Percentiles rank a stretch among this genome's conserved stretches.
These are phyloP conservation scores for Rhododendron vialii DNA, from an alignment of 148 eudicot genomes.

Conservation along the genomic window DNA sequence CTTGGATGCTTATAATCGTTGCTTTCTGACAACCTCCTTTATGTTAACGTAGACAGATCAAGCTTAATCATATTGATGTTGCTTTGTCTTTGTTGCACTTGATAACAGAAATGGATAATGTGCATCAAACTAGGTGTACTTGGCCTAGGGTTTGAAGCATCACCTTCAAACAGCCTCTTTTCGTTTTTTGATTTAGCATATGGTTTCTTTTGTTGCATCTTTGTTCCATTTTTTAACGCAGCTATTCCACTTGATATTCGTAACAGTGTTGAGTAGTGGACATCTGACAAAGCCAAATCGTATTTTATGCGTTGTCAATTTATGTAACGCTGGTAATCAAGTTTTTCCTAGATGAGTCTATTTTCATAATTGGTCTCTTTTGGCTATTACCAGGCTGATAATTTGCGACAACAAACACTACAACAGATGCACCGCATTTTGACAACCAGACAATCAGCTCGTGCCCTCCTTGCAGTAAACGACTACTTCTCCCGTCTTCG, in stretches of 20 bases:
- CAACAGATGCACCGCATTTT: constrained; percentile 87
- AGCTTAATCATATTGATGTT: not conserved
- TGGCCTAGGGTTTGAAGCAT: not conserved
- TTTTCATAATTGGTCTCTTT: not conserved
- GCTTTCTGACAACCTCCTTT: not conserved
- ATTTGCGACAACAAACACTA: constrained; percentile 75
- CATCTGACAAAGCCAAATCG: not conserved
- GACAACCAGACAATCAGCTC: constrained; percentile 90
- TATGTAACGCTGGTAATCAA: not conserved
- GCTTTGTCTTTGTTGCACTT: not conserved
- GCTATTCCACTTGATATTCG: not conserved
- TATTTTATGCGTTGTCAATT: not conserved
- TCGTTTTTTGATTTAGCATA: not conserved
- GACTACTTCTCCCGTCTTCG: constrained; percentile 88
- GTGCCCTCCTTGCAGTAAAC: constrained; percentile 72
- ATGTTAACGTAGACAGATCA: not conserved
- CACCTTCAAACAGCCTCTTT: not conserved
- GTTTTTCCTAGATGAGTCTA: not conserved
- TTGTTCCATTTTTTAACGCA: not conserved
- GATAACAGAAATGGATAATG: not conserved
- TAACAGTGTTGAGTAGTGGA: not conserved
- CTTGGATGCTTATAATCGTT: not conserved
- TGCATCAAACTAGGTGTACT: not conserved
- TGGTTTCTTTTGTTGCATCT: not conserved
- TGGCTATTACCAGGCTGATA: constrained; percentile 61